These are phyloP conservation scores for Heliocybe sulcata DNA, from an alignment of 1,284 basidiomycete genomes.

Conservation along the genomic window DNA sequence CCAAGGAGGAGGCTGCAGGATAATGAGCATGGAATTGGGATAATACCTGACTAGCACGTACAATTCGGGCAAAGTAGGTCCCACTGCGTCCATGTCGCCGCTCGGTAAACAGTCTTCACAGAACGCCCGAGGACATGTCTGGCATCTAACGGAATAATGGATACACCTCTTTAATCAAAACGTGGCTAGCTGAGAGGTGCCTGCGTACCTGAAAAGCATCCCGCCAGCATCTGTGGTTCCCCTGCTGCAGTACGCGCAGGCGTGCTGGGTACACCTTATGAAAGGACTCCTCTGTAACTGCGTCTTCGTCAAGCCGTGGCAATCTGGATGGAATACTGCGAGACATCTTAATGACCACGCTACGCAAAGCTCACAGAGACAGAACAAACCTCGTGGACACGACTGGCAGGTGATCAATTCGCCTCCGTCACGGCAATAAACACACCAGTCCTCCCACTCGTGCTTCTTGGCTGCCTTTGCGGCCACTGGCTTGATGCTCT, in stretches of 20 bases:
- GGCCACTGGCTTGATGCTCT: slow-evolving; percentile 11
- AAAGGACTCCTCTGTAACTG: slow-evolving; percentile 17
- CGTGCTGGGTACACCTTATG: slow-evolving; percentile 42
- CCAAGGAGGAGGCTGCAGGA: slow-evolving; percentile 30
- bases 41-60: slow-evolving; percentile 19
- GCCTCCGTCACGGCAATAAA: slow-evolving; percentile 52
- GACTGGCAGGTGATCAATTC: slow-evolving; percentile 36
- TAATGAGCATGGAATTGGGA: neutral
- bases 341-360: neutral
- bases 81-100: slow-evolving; percentile 40
- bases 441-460: slow-evolving; percentile 49
- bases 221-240: slow-evolving; percentile 38
- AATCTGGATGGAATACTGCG: slow-evolving; percentile 44
- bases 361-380: neutral
- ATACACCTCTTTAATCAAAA: neutral
- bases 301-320: slow-evolving; percentile 28
- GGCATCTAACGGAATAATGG: slow-evolving; percentile 32
- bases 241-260: slow-evolving; percentile 34
- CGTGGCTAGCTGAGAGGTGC: too few species aligned
- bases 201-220: slow-evolving; percentile 38
- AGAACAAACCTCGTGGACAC: slow-evolving; percentile 44
- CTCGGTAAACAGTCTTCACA: slow-evolving; percentile 53
- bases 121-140: slow-evolving; percentile 48
- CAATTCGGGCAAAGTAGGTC: slow-evolving; percentile 51
- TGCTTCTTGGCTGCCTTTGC: slow-evolving; percentile 25